Evolutionary conservation across 169 alveolate species (phyloP), one percentile per base, ranked within the genome.

Genomic region (Plasmodium sp.): DNA sequence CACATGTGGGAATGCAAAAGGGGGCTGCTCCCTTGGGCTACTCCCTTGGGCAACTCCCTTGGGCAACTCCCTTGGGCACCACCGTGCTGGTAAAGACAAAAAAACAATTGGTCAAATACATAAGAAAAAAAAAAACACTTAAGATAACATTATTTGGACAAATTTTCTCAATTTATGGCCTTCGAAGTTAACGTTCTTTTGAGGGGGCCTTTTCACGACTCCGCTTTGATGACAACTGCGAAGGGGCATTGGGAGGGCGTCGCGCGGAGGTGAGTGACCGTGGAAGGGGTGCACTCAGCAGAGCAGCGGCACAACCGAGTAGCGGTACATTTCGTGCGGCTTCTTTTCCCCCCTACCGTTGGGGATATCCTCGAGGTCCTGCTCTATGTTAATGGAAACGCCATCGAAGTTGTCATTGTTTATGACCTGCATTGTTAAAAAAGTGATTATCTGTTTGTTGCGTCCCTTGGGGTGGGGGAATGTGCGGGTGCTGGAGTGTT

Each of bases 381-480:
- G 79, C 39, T 80, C 18, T 90, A 90, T 90, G 75, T 90, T 73
- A 80, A 90, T 62, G 67, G 94, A 58, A 79, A 90, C 56, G 10
- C 82, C 94, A 54, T 90, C 90, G 48, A 79, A 90, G 73, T 90
- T 90, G 81, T 84, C 83, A 51, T 79, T 75, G 93, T 74, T 88
- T 58, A 90, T 22, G 22, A 79, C 62, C 94, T 90, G 54, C 27
- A 51, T 48, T 83, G 72, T 84, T 34, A 39, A 43, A 43, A 77
- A 80, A 58, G 1, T 54, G 39, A 14, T 6, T 84, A 41, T 27
- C 27, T 86, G 31, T 86, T 75, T 27, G 27, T 18, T 75, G 27
- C 10, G 14, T 77, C 0, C 18, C 36, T 14, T 14, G 48, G 79
- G 7, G 9, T 10, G 71, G 5, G 41, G 14, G 33, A 36, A 48